These are phyloP conservation scores for Rutstroemia sp. DNA, from an alignment of 2,329 filamentous ascomycete genomes.

Conservation along the genomic window DNA sequence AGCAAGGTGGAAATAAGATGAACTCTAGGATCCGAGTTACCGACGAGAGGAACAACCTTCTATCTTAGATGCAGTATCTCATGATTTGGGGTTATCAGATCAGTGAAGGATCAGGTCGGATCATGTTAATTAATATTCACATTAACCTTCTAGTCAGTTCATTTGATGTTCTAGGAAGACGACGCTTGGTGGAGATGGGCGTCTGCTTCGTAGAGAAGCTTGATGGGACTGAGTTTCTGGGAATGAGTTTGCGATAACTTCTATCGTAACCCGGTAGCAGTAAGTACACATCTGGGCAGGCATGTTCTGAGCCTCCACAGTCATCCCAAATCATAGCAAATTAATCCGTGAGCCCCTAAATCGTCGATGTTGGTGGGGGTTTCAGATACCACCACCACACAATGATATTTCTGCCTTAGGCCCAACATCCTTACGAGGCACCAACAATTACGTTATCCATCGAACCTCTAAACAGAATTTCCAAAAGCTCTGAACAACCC, in stretches of 20 bases:
- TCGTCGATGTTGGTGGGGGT: neutral
- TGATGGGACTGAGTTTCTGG: no score
- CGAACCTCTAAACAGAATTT: slow-evolving; percentile 15
- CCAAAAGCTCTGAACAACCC: slow-evolving; percentile 7
- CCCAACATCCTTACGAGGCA: neutral
- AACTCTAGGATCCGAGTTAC: neutral
- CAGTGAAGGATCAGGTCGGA: neutral
- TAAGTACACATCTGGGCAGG: no score
- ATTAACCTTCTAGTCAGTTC: neutral
- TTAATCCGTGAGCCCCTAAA: no score
- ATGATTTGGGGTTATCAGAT: neutral
- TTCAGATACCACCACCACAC: neutral
- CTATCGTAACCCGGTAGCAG: no score
- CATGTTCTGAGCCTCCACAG: no score
- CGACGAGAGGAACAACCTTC: neutral
- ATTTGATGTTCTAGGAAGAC: neutral
- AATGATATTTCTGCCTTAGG: neutral
- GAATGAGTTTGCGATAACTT: no score
- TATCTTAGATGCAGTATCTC: neutral
- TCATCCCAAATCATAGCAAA: no score
- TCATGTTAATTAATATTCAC: neutral
- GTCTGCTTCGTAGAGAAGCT: no score
- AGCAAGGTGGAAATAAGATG: neutral
- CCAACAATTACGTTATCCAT: neutral
- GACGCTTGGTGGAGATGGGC: no score